Evolutionary conservation across 148 eudicot species (phyloP).

Genomic region (Pouteria glomerata): DNA sequence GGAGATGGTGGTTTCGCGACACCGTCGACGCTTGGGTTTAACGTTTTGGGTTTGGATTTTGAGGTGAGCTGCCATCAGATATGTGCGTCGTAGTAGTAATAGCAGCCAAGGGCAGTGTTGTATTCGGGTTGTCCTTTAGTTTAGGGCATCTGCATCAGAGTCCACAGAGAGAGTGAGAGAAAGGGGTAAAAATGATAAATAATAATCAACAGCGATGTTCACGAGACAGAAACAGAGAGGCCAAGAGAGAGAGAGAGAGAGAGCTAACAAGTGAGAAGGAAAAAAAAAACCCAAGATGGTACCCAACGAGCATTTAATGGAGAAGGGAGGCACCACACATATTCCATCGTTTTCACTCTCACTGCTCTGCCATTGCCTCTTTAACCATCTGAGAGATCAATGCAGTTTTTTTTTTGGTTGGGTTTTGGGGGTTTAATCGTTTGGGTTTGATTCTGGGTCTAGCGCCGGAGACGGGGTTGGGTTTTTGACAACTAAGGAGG

Average conservation of each 20-base stretch:
- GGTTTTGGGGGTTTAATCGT: too few relatives aligned
- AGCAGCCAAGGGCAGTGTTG: neutral
- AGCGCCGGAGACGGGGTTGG: too few relatives aligned
- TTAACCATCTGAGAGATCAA: too few relatives aligned
- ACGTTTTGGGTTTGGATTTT: slow-evolving; percentile 23
- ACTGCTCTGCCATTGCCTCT: too few relatives aligned
- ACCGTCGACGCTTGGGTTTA: slow-evolving; percentile 60
- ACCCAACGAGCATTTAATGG: neutral
- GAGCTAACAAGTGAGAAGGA: too few relatives aligned
- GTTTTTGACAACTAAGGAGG: too few relatives aligned
- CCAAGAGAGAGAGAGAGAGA: neutral
- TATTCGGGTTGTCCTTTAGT: slow-evolving; percentile 15
- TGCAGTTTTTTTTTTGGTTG: too few relatives aligned
- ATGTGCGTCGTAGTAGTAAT: neutral
- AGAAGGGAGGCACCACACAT: too few relatives aligned
- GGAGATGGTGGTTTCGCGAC: slow-evolving; percentile 52
- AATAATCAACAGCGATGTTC: slow-evolving; percentile 11
- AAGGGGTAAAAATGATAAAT: neutral
- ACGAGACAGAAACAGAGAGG: neutral
- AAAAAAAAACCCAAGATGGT: too few relatives aligned
- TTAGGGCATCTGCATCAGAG: slow-evolving; percentile 25
- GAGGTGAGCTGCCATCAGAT: slow-evolving; percentile 42
- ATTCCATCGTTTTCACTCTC: too few relatives aligned
- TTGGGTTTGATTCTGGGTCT: too few relatives aligned
- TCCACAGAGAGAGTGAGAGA: slow-evolving; percentile 1